Evolutionary conservation across 2,329 filamentous ascomycete genomes (phyloP), one percentile per base, ranked within the genome.

Genomic region (Exophiala bonariae): DNA sequence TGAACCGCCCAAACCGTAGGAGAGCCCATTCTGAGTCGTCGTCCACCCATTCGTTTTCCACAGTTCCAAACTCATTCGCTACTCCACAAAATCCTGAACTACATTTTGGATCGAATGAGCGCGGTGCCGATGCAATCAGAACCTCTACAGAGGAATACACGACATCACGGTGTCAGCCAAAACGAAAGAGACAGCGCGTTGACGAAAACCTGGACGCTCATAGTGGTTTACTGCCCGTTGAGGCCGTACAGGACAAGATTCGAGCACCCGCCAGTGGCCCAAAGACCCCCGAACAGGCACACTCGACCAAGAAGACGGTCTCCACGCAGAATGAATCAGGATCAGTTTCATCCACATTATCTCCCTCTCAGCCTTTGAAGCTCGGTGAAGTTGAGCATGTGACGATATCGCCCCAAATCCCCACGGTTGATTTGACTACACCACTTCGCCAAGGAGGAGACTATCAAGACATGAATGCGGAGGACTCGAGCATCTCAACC

Each of bases 11-110:
- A 18, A n/a, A 3, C 28, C 36, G 31, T 22, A 35, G 38, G 39
- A 44, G 49, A 10, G 38, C 45, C 7, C 28, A 31, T 20, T 54
- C 50, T n/a, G 38, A 47, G 10, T 54, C 43, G 14, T 43, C 47
- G n/a, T 31, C 32, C 26, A 43, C 42, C 17, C 23, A 28, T 20
- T 50, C 41, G 6, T 14, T 39, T 13, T 18, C 41, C 7, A 26
- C 34, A 8, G 16, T 28, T 17, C 33, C 35, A 23, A 40, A 34
- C 20, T 41, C 40, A 8, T 33, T 39, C 16, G 18, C 6, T 26
- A 26, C 23, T 10, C 8, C 6, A 20, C 16, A 19, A 9, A 28
- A 23, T 11, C 23, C 23, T 26, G 23, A 26, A 6, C 23, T 26
- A 6, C 6, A 26, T 22, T 31, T 39, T 16, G 10, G 38, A 14